A percentile compares a stretch with the other conserved stretches of the same genome.
phyloP scores from a whole-genome alignment of 495 filamentous ascomycete species.

The Penicillium maclennaniae region DNA sequence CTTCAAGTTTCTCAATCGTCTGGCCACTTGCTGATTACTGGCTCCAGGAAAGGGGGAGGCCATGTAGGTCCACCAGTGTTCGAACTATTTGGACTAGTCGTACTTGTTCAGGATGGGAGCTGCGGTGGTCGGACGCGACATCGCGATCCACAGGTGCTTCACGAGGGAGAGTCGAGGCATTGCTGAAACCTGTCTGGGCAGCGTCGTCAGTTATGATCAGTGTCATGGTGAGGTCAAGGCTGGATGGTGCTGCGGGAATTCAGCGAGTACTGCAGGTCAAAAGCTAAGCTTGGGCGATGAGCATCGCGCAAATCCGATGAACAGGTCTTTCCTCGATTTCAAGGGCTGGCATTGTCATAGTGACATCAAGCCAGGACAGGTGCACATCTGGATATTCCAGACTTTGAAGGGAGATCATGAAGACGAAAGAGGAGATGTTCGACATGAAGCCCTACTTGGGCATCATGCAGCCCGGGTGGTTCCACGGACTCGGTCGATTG shows the following conservation, averaged over 20 bases:
- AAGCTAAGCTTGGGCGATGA: background rate
- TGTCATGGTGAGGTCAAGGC: background rate
- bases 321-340: background rate
- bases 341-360: background rate
- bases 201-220: background rate
- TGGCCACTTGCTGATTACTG: background rate
- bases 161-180: background rate
- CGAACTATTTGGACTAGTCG: background rate
- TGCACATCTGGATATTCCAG: no score
- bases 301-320: background rate
- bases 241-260: background rate
- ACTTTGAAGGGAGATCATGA: background rate
- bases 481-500: background rate
- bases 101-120: background rate
- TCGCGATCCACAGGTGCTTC: background rate
- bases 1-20: background rate
- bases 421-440: background rate
- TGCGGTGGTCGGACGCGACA: background rate
- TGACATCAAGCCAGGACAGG: no score
- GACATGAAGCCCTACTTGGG: background rate
- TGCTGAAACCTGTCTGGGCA: background rate
- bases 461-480: background rate
- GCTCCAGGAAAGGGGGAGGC: background rate
- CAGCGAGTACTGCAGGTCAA: background rate
- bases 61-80: background rate